A percentile compares a stretch with the other conserved stretches of the same genome.
Evolutionary conservation across 441 rosid genomes (phyloP).

Genomic region (Euphorbia schlechtendalii): DNA sequence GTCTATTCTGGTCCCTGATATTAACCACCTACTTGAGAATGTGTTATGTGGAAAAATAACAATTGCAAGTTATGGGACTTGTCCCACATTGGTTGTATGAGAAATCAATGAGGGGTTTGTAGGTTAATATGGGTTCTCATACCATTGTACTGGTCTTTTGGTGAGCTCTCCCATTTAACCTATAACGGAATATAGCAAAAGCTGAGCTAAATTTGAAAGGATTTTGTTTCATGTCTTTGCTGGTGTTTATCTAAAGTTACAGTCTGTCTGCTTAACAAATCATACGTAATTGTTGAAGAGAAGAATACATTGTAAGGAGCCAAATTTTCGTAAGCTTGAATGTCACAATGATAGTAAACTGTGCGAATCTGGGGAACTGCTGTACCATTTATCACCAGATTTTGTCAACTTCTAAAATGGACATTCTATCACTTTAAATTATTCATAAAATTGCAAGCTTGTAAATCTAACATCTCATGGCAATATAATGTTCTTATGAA

Average conservation of each 20-base stretch:
- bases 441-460: not conserved
- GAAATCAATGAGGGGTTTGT: too few species aligned
- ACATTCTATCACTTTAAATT: not conserved
- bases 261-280: not conserved
- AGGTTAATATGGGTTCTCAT: too few species aligned
- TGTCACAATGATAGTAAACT: not conserved
- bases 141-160: too few species aligned
- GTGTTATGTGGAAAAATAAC: too few species aligned
- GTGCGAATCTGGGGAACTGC: not conserved
- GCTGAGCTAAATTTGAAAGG: not conserved
- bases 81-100: too few species aligned
- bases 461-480: not conserved
- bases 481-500: not conserved
- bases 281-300: not conserved
- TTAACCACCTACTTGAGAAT: too few species aligned
- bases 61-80: too few species aligned
- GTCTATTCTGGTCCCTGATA: not conserved
- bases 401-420: not conserved
- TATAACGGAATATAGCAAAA: not conserved
- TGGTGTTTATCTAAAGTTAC: not conserved
- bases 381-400: not conserved
- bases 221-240: not conserved
- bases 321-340: not conserved
- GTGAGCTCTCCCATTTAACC: too few species aligned
- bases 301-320: not conserved